These are phyloP conservation scores for Hymenoscyphus repandus DNA, from an alignment of 2,329 filamentous ascomycete genomes.

Conservation along the genomic window DNA sequence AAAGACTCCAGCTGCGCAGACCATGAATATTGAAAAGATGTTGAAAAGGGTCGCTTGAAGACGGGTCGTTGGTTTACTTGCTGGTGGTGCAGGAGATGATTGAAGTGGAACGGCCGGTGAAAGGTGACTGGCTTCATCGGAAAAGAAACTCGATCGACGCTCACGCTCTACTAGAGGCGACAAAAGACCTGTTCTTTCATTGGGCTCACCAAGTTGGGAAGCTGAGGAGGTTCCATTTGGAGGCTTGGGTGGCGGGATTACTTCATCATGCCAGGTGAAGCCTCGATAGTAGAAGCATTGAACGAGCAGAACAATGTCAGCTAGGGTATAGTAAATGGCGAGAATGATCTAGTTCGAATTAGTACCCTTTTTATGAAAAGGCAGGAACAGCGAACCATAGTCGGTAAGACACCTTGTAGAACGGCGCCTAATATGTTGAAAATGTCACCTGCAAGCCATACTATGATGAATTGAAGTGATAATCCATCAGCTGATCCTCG, in stretches of 20 bases:
- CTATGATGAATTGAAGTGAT: slow-evolving; percentile 83
- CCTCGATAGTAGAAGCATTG: slow-evolving; percentile 97
- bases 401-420: slow-evolving; percentile 84
- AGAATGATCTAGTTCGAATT: slow-evolving; percentile 62
- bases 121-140: slow-evolving; percentile 59
- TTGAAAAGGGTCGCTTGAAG: slow-evolving; percentile 67
- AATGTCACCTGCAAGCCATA: slow-evolving; percentile 91
- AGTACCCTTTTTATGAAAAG: neutral
- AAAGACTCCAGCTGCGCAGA: slow-evolving; percentile 74
- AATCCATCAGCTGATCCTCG: slow-evolving; percentile 80
- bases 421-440: slow-evolving; percentile 96
- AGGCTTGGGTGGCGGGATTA: slow-evolving; percentile 39
- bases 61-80: slow-evolving; percentile 43
- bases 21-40: slow-evolving; percentile 67
- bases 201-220: slow-evolving; percentile 34
- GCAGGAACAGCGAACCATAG: slow-evolving; percentile 58
- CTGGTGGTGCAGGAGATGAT: slow-evolving; percentile 34
- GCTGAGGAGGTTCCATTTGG: slow-evolving; percentile 19
- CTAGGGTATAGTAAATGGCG: slow-evolving; percentile 90
- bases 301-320: slow-evolving; percentile 78
- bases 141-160: slow-evolving; percentile 48
- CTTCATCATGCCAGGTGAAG: slow-evolving; percentile 60
- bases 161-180: slow-evolving; percentile 36
- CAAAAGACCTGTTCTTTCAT: slow-evolving; percentile 50
- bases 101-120: slow-evolving; percentile 77